Evolutionary conservation across 495 filamentous ascomycete genomes (phyloP).

Genomic region (Xylaria telfairii): DNA sequence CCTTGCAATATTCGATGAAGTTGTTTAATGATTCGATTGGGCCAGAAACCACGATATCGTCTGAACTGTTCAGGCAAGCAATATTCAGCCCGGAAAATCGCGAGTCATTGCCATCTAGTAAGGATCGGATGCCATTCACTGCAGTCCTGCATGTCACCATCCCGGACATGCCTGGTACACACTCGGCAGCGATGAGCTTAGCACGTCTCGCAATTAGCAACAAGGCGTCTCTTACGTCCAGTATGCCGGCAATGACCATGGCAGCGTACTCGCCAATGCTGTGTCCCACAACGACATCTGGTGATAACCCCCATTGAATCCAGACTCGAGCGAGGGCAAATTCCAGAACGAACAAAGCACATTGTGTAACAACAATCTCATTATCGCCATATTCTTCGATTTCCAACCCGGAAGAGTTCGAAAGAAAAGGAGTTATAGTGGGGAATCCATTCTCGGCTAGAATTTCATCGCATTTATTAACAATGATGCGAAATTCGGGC

Average conservation of each 20-base stretch:
- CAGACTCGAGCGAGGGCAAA: conserved; percentile 54
- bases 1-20: conserved; percentile 21
- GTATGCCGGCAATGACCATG: conserved; percentile 16
- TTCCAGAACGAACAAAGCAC: conserved; percentile 53
- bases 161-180: conserved; percentile 21
- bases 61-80: conserved; percentile 28
- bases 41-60: conserved; percentile 30
- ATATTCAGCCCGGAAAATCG: conserved; percentile 18
- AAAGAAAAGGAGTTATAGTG: background rate
- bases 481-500: conserved; percentile 17
- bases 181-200: conserved; percentile 25
- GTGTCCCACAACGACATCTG: conserved; percentile 56
- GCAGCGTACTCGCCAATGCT: conserved; percentile 29
- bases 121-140: background rate
- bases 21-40: conserved; percentile 16
- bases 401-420: background rate
- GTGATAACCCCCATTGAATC: conserved; percentile 51
- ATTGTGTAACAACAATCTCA: conserved; percentile 49
- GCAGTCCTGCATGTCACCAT: conserved; percentile 28
- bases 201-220: conserved; percentile 28
- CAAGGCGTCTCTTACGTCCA: conserved; percentile 24
- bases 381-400: background rate
- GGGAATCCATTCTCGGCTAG: conserved; percentile 31
- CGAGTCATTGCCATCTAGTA: background rate
- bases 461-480: conserved; percentile 19